Evolutionary conservation across 2,329 filamentous ascomycete species (phyloP).

Genomic region (Herpotrichia juniperi): DNA sequence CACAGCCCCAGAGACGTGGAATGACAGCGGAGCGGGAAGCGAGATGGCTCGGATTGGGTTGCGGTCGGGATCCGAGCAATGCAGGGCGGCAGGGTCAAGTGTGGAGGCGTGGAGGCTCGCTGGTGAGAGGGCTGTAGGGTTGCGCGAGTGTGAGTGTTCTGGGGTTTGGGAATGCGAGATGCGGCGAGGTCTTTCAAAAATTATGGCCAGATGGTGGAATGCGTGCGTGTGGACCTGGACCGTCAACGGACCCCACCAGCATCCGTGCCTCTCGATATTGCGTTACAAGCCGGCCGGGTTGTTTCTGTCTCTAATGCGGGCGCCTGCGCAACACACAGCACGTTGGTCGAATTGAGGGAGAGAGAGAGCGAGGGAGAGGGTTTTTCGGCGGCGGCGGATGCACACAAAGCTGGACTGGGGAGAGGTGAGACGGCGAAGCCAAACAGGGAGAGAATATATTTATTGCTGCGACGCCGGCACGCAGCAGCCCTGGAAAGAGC

Average conservation of each 20-base stretch:
- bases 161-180: not conserved
- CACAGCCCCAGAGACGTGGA: conserved; percentile 19
- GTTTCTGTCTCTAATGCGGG: conserved; percentile 25
- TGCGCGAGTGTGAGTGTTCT: not conserved
- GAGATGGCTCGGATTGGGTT: conserved; percentile 4
- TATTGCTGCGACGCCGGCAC: conserved; percentile 16
- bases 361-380: no score
- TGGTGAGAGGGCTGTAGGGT: not conserved
- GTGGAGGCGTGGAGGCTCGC: conserved; percentile 2
- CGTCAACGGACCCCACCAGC: conserved; percentile 22
- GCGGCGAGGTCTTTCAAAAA: conserved; percentile 14
- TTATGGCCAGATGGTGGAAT: conserved; percentile 17
- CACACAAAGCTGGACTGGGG: not conserved
- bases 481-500: conserved; percentile 8
- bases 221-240: conserved; percentile 7
- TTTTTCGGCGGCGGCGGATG: conserved; percentile 4
- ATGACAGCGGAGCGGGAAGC: conserved; percentile 12
- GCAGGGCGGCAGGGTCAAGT: conserved; percentile 2
- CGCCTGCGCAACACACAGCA: conserved; percentile 11
- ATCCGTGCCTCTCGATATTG: conserved; percentile 24
- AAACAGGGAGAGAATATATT: conserved; percentile 21
- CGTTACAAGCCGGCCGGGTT: conserved; percentile 24
- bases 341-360: conserved; percentile 1
- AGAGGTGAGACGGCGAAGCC: not conserved
- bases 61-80: conserved; percentile 6